Percentiles rank a stretch among this genome's conserved stretches.
phyloP scores from a whole-genome alignment of 2,329 filamentous ascomycete species.

The Sclerotinia minor region DNA sequence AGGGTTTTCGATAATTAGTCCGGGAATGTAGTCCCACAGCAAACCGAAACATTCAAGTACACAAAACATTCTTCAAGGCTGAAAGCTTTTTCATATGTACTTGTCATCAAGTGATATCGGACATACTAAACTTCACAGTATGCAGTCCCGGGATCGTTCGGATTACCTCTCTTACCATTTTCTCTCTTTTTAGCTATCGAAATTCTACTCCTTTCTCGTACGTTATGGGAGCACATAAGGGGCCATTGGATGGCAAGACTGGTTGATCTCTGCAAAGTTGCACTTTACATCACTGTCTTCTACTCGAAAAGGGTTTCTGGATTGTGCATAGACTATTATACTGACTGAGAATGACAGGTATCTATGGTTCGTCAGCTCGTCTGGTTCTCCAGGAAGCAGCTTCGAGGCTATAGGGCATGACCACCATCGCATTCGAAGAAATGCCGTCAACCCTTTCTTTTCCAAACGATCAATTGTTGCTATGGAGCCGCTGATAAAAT shows the following conservation, averaged over 20 bases:
- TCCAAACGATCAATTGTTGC: slow-evolving; percentile 28
- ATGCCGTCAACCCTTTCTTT: slow-evolving; percentile 35
- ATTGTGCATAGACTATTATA: neutral
- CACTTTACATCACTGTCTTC: neutral
- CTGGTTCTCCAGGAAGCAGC: slow-evolving; percentile 10
- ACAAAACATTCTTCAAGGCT: no score
- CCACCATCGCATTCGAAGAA: slow-evolving; percentile 30
- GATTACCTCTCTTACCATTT: neutral
- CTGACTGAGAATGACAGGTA: slow-evolving; percentile 6
- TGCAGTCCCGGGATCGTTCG: no score
- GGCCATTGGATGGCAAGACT: neutral
- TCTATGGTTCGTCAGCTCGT: neutral
- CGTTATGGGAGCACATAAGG: no score
- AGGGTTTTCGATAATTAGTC: no score
- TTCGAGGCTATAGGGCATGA: slow-evolving; percentile 30
- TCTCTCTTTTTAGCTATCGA: neutral
- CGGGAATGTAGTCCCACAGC: no score
- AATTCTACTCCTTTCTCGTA: neutral
- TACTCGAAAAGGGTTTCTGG: neutral
- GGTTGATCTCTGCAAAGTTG: neutral
- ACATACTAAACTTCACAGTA: no score
- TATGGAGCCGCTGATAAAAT: slow-evolving; percentile 32
- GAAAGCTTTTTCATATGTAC: no score
- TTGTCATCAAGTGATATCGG: no score
- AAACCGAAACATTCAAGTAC: no score